Conservation (phyloP, 176 grass and related monocot species). For the Cocos nucifera region DNA sequence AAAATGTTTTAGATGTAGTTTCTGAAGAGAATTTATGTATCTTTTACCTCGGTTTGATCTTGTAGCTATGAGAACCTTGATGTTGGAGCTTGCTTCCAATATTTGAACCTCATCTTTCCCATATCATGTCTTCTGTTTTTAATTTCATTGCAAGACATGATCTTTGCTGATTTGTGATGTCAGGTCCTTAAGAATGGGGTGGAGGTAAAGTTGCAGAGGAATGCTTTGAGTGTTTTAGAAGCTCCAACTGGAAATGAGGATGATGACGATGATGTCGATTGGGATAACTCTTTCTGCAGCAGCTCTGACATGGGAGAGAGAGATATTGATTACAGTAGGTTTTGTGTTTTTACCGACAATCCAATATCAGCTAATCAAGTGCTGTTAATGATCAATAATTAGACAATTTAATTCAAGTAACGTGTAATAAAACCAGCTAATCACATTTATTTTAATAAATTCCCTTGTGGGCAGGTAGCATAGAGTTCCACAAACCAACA, state of each 20-base stretch:
- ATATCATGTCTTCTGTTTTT: too few species aligned
- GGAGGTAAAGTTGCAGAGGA: constrained; percentile 18
- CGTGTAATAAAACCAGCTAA: too few species aligned
- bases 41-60: too few species aligned
- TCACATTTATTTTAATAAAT: not conserved
- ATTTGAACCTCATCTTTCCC: too few species aligned
- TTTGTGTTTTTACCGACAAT: not conserved
- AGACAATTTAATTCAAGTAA: too few species aligned
- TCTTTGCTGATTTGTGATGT: not conserved
- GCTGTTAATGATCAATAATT: too few species aligned
- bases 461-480: constrained; percentile 32
- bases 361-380: too few species aligned
- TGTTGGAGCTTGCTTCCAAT: too few species aligned
- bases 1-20: too few species aligned
- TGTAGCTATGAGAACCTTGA: too few species aligned
- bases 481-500: constrained; percentile 61
- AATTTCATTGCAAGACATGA: not conserved
- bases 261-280: not conserved
- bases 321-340: constrained; percentile 36
- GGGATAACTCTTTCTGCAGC: constrained; percentile 56
- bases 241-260: constrained; percentile 17
- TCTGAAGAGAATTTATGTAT: too few species aligned
- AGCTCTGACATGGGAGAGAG: constrained; percentile 62
- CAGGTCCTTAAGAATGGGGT: constrained; percentile 20
- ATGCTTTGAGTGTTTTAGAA: constrained; percentile 21